Evolutionary conservation across 2,329 filamentous ascomycete species (phyloP).

Genomic region (Aspergillus novofumigatus): DNA sequence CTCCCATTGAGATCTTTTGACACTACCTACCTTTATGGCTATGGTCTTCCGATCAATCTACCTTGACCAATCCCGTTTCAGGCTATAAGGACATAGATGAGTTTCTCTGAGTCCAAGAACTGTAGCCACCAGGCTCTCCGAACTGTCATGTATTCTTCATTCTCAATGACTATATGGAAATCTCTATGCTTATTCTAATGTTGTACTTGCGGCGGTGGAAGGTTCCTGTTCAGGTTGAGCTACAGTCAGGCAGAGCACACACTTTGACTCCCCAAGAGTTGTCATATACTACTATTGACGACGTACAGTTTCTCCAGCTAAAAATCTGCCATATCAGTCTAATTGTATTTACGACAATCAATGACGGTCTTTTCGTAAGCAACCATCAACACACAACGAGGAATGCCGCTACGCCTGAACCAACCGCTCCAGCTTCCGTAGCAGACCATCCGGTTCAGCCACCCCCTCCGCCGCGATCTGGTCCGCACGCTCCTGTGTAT

Average conservation of each 20-base stretch:
- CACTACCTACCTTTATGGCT: too few species aligned
- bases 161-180: too few species aligned
- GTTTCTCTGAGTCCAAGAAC: too few species aligned
- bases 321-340: background rate
- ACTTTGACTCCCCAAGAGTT: background rate
- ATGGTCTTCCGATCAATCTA: background rate
- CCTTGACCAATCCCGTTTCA: too few species aligned
- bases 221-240: background rate
- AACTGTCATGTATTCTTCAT: too few species aligned
- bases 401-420: background rate
- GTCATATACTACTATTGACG: too few species aligned
- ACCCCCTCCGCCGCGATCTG: slow-evolving; percentile 23
- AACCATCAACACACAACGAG: background rate
- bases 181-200: background rate
- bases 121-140: too few species aligned
- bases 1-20: too few species aligned
- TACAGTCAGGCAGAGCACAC: background rate
- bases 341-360: background rate
- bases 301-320: too few species aligned
- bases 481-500: slow-evolving; percentile 28
- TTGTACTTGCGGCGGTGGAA: background rate
- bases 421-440: slow-evolving; percentile 21
- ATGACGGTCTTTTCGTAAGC: background rate
- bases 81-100: too few species aligned
- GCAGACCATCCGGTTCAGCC: slow-evolving; percentile 24